Evolutionary conservation across 2,329 filamentous ascomycete species (phyloP), one percentile per base, ranked within the genome.

Genomic region (Dothideomycetes sp.): DNA sequence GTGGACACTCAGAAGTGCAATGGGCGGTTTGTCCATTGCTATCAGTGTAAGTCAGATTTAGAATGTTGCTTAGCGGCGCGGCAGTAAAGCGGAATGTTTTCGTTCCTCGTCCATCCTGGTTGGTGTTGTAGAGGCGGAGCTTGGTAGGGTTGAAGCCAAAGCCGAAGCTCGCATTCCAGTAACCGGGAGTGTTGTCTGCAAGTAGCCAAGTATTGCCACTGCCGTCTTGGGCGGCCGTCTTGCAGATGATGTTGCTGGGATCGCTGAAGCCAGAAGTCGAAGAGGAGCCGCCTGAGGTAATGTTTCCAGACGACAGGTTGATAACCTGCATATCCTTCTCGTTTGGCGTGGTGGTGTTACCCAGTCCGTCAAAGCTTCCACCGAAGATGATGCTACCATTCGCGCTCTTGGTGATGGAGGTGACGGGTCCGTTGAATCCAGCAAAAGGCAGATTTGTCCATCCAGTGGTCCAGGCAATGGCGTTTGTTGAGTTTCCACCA

Each of bases 11-110:
- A 45, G 78, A 81, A 38, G 88, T 86, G 63, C 91, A 98, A 42
- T 73, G 79, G 19, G 67, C 63, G 40, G 80, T 79, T 37, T 74
- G 65, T 18, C 82, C 81, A 2, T 82, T 30, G 57, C 66, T 17
- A 82, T 96, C 86, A 47, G 79, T 79, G 52, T 91, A 96, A 29
- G 87, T 94, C 54, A 98, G 72, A 61, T 96, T 95, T 79, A 98
- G 84, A 57, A 98, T 95, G 38, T 91, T 91, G 46, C 84, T 80
- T 53, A 89, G 77, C 4, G 89, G 88, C 43, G 89, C 66, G 14
- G 87, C 84, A 16, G 84, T 85, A 56, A 86, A 93, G 42, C 87
- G 78, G 65, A 85, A 98, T 0, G 81, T 84, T 64, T 84, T 84
- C 19, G 88, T 94, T 31, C 57, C 91, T 47, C 87, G 79, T 37